A percentile compares a stretch with the other conserved stretches of the same genome.
Evolutionary conservation across 1,284 basidiomycete species (phyloP).

Genomic region (Peniophora sp.): DNA sequence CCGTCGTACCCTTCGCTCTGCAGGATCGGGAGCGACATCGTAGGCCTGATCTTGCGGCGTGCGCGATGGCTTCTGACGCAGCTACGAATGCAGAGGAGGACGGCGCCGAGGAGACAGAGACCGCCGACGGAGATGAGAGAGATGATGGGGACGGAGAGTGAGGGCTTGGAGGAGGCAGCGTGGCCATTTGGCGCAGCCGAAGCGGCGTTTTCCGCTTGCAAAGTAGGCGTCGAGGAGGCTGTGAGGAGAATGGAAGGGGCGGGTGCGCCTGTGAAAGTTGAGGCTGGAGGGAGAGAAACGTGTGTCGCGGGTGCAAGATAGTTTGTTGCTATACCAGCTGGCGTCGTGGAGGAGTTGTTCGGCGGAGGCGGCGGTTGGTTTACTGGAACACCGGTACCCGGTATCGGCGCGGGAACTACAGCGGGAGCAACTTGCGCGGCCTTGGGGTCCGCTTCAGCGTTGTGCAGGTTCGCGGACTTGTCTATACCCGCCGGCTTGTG

Average conservation of each 20-base stretch:
- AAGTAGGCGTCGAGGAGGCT: conserved; percentile 9
- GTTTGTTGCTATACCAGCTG: neutral
- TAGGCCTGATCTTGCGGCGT: conserved; percentile 40
- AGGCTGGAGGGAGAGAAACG: conserved; percentile 5
- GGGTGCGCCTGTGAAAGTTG: conserved; percentile 2
- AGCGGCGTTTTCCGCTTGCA: conserved; percentile 1
- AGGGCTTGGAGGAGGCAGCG: conserved; percentile 1
- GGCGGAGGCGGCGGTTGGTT: conserved; percentile 1
- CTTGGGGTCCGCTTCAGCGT: conserved; percentile 15
- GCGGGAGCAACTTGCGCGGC: conserved; percentile 15
- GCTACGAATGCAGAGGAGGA: conserved; percentile 37
- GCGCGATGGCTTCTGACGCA: conserved; percentile 40
- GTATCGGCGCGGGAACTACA: conserved; percentile 46
- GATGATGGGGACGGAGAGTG: conserved; percentile 25
- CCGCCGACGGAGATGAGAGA: conserved; percentile 48
- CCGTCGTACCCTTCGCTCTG: conserved; percentile 40
- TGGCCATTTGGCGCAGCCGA: conserved; percentile 3
- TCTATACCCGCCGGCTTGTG: neutral
- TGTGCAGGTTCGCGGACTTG: conserved; percentile 16
- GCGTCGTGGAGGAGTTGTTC: neutral
- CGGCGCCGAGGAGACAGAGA: conserved; percentile 33
- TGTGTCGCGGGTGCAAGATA: neutral
- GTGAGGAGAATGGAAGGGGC: conserved; percentile 12
- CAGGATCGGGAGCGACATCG: conserved; percentile 64
- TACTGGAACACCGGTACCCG: conserved; percentile 33